phyloP scores from a whole-genome alignment of 2,329 filamentous ascomycete genomes.

The Verticillium albo-atrum region DNA sequence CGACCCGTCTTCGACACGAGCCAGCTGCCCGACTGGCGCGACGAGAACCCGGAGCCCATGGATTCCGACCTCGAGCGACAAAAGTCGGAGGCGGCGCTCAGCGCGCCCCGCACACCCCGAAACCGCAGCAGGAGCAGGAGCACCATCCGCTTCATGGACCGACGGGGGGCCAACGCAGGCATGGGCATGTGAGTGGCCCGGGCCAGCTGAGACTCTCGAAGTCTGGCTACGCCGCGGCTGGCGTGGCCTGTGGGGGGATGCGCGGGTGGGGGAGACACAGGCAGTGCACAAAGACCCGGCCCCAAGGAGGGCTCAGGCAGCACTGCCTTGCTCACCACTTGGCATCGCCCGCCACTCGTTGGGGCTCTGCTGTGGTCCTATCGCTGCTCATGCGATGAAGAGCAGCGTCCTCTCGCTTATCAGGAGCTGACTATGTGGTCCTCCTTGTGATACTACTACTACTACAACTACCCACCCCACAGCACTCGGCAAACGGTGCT shows the following conservation, averaged over 20 bases:
- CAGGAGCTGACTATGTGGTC: not conserved
- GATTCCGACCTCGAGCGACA: not conserved
- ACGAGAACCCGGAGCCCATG: conserved; percentile 1
- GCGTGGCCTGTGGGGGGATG: not conserved
- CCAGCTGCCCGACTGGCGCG: conserved; percentile 4
- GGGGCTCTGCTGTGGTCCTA: not conserved
- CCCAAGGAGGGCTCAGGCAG: not conserved
- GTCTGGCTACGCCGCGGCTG: not conserved
- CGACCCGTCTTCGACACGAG: conserved; percentile 22
- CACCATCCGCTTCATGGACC: conserved; percentile 1
- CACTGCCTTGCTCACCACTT: not conserved
- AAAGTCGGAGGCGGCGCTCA: conserved; percentile 2
- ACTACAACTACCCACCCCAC: not conserved
- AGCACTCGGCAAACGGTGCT: not conserved
- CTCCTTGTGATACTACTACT: not conserved
- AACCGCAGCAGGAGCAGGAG: conserved; percentile 2
- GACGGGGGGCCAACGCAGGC: not conserved
- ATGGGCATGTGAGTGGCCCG: not conserved
- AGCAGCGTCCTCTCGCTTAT: not conserved
- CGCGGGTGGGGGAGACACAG: not conserved
- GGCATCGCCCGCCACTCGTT: not conserved
- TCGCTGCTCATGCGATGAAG: not conserved
- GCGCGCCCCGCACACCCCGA: not conserved
- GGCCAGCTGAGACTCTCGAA: not conserved
- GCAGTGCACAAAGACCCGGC: not conserved